A percentile compares a stretch with the other conserved stretches of the same genome.
Conservation (phyloP, 73 alveolate genomes). For the Stentor roeselii region DNA sequence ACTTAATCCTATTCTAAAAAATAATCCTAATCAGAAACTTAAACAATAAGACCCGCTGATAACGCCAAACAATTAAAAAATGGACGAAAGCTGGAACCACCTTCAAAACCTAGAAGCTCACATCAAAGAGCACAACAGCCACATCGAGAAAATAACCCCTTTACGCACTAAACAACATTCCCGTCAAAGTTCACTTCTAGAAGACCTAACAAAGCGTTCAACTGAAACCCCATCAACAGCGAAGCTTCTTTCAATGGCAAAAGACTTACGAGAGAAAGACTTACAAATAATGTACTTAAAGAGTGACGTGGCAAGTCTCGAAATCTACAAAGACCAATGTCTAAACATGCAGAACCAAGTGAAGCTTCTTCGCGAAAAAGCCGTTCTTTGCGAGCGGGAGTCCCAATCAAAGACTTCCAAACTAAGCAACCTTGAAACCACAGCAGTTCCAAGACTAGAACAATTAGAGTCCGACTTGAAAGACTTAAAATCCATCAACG, state of each 20-base stretch:
- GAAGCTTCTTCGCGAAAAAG: conserved; percentile 4
- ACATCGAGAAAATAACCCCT: conserved; percentile 2
- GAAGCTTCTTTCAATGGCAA: background rate
- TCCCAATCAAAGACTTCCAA: background rate
- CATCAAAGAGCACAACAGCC: conserved; percentile 23
- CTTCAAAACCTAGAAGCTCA: conserved; percentile 27
- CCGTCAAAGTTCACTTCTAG: conserved; percentile 6
- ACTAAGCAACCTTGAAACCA: background rate
- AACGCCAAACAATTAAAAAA: too few species aligned
- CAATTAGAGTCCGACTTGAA: background rate
- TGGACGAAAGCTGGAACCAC: conserved; percentile 27
- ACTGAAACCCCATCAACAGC: background rate
- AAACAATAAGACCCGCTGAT: too few species aligned
- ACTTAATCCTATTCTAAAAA: too few species aligned
- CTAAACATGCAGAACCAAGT: conserved; percentile 6
- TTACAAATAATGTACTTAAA: background rate
- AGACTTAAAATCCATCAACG: background rate
- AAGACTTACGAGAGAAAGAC: conserved; percentile 7
- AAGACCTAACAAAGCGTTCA: background rate
- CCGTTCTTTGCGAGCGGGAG: conserved; percentile 6
- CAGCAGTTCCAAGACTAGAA: background rate
- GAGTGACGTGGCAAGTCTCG: background rate
- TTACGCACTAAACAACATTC: background rate
- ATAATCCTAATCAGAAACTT: too few species aligned
- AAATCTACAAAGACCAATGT: conserved; percentile 13